Percentiles rank a stretch among this genome's conserved stretches.
Conservation (phyloP, 345 rosid genomes). For the Angophora floribunda region DNA sequence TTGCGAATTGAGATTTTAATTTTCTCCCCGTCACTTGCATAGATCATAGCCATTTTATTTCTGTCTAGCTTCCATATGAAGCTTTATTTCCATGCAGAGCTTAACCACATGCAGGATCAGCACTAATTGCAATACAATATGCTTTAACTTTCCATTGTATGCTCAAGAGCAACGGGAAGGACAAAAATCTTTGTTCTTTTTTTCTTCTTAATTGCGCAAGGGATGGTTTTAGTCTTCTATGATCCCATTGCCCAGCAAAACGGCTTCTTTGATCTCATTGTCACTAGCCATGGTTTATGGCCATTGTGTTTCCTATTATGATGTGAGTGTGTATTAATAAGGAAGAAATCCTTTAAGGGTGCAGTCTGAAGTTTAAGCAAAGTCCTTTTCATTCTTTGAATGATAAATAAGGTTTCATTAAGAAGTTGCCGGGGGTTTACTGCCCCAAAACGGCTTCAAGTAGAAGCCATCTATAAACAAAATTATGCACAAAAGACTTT, state of each 20-base stretch:
- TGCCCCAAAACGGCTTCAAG: background rate
- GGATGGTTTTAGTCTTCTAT: background rate
- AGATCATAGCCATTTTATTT: too few species aligned
- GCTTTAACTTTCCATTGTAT: background rate
- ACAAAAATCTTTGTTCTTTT: background rate
- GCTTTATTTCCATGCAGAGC: too few species aligned
- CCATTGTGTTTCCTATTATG: background rate
- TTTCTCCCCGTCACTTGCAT: too few species aligned
- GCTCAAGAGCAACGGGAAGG: background rate
- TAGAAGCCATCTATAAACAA: background rate
- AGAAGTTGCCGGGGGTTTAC: background rate
- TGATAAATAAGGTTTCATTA: background rate
- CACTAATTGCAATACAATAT: background rate
- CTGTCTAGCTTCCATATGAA: too few species aligned
- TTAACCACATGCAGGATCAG: too few species aligned
- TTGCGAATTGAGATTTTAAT: too few species aligned
- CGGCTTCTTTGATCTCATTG: background rate
- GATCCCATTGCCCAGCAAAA: background rate
- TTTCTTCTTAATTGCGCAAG: background rate
- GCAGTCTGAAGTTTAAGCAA: background rate
- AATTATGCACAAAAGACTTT: background rate
- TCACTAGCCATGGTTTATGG: background rate
- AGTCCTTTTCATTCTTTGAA: background rate
- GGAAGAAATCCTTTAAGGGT: background rate
- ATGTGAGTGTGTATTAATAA: background rate